Conservation (phyloP, 495 filamentous ascomycete species). For the Terfezia boudieri region DNA sequence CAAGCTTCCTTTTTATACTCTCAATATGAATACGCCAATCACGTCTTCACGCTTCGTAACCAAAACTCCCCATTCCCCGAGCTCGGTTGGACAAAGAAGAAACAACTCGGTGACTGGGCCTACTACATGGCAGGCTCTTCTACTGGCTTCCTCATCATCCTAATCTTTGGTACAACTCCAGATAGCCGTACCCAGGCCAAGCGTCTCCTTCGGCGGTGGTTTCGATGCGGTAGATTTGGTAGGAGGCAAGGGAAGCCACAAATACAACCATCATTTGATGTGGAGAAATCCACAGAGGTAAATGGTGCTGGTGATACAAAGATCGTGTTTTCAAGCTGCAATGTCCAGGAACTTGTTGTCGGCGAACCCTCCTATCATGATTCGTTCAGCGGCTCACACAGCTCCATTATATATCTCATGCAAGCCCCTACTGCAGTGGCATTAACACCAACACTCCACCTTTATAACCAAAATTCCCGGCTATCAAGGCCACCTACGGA, state of each 20-base stretch:
- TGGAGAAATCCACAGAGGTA: too few relatives aligned
- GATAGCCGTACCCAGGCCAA: conserved; percentile 6
- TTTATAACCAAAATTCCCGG: too few relatives aligned
- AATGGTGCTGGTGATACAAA: too few relatives aligned
- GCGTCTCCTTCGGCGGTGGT: neutral
- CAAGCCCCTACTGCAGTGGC: too few relatives aligned
- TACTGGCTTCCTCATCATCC: conserved; percentile 11
- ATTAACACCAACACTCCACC: too few relatives aligned
- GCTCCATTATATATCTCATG: too few relatives aligned
- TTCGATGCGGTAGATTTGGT: neutral
- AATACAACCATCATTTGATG: too few relatives aligned
- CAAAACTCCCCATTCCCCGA: conserved; percentile 1
- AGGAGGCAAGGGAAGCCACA: neutral
- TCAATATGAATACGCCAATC: conserved; percentile 7
- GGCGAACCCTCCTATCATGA: too few relatives aligned
- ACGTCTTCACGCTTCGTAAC: neutral
- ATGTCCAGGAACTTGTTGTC: too few relatives aligned
- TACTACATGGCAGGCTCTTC: conserved; percentile 12
- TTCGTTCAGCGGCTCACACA: too few relatives aligned
- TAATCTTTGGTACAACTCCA: conserved; percentile 10
- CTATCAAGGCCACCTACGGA: too few relatives aligned
- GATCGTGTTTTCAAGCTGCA: too few relatives aligned
- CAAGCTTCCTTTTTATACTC: conserved; percentile 13
- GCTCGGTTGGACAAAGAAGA: conserved; percentile 5
- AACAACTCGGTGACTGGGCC: conserved; percentile 12